Base-by-base conservation (phyloP, 768 basidiomycete genomes). In the Kwoniella pini region DNA sequence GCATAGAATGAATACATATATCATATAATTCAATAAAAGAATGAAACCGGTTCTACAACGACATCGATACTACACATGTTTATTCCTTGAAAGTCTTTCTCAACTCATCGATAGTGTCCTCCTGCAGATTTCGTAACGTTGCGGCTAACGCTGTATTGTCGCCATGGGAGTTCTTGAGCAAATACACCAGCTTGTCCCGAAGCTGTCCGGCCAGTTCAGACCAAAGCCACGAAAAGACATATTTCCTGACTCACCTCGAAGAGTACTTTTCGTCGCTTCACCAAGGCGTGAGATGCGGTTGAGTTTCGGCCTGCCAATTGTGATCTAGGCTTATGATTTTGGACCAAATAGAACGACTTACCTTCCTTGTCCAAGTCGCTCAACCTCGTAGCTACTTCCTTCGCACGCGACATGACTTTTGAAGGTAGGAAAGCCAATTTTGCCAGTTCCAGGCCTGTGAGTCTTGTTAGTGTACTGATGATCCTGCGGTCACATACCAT, bases 401-500 rank as follows among this genome's bases (percentile, higher is more conserved):
- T 83, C 4, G 84, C 87, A 75, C 88, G 86, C 3, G 70, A 63
- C 40, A 93, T 75, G 12, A 95, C 85, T 46, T 88, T 84, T 0
- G 76, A 63, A 0, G 95, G 95, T 0, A 99, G 81, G 70, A 93
- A 91, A 0, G 91, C 93, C 4, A 95, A 83, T 46, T 85, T 85
- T 12, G 94, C 93, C 26, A 97, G 84, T 67, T 96, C 89, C 11
- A 99, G 81, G 2, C 95, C 94, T 94, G 17, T 22, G 2, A 6
- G 12, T 21, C 13, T 30, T 19, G n/a, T 43, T 19, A 36, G 26
- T 28, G 21, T 4, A 44, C 21, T 40, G 11, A 11, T 1, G 30
- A 26, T 6, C 2, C 6, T 10, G 30, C 12, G 4, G 21, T 11
- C 10, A 46, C 68, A 15, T 2, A 71, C 77, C 79, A 57, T 80